Conservation (phyloP, 2,329 filamentous ascomycete genomes). For the Pyricularia sp. region DNA sequence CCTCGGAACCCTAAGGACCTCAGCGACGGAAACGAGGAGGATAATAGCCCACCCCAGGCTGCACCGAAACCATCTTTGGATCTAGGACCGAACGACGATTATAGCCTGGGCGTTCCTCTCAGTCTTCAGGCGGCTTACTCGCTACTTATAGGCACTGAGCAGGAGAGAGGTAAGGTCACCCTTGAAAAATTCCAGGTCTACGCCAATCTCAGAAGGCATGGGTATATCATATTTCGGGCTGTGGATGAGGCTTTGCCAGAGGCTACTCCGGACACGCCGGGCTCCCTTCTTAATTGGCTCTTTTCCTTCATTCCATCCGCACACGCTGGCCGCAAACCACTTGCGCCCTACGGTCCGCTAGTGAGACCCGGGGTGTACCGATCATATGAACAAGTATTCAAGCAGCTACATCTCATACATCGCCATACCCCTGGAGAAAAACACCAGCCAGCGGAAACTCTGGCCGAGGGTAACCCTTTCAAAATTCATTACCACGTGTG, state of each 20-base stretch:
- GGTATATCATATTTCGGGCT: constrained; percentile 70
- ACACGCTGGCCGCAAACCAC: neutral
- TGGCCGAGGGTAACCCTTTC: constrained; percentile 39
- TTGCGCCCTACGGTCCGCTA: constrained; percentile 38
- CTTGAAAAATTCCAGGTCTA: constrained; percentile 84
- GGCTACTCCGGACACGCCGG: constrained; percentile 18
- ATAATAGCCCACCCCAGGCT: neutral
- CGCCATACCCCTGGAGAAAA: constrained; percentile 44
- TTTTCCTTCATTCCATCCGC: constrained; percentile 27
- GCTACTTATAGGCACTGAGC: constrained; percentile 61
- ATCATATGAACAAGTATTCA: constrained; percentile 59
- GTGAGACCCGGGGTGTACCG: constrained; percentile 52
- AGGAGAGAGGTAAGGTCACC: constrained; percentile 43
- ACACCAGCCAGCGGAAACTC: constrained; percentile 12
- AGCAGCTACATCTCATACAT: constrained; percentile 59
- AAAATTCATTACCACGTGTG: constrained; percentile 69
- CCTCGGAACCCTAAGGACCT: neutral
- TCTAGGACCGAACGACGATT: constrained; percentile 20
- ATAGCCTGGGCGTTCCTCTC: constrained; percentile 61
- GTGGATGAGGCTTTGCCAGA: neutral
- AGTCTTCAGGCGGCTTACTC: constrained; percentile 86
- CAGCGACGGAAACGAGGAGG: neutral
- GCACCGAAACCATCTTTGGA: constrained; percentile 3
- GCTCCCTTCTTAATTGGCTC: constrained; percentile 38
- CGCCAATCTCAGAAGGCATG: constrained; percentile 65